These are phyloP conservation scores for Botryosphaeria dothidea DNA, from an alignment of 2,329 filamentous ascomycete species.

Conservation along the genomic window DNA sequence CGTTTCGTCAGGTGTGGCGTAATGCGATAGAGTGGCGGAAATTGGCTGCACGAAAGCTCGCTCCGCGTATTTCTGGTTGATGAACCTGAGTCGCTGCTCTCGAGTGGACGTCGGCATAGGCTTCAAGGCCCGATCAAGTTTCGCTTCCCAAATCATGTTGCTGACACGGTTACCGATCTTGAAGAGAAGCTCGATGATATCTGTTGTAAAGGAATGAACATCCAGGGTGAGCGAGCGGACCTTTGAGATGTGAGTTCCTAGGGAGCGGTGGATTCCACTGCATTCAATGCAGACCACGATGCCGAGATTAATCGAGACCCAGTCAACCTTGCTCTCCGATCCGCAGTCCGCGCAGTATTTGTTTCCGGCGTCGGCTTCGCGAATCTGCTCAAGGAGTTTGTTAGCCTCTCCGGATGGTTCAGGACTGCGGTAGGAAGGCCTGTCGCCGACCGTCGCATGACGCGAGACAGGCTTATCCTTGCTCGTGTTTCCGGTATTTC, in stretches of 20 bases:
- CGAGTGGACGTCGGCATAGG: constrained; percentile 75
- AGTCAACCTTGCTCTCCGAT: constrained; percentile 89
- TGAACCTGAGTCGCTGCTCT: constrained; percentile 91
- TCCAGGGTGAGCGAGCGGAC: constrained; percentile 93
- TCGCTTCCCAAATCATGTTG: constrained; percentile 96
- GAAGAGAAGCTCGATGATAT: constrained; percentile 91
- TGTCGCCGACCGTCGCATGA: constrained; percentile 87
- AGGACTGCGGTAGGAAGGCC: constrained; percentile 71
- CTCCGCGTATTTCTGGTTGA: constrained; percentile 92
- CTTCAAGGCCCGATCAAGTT: constrained; percentile 71
- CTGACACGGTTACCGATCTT: constrained; percentile 91
- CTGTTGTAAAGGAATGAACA: constrained; percentile 92
- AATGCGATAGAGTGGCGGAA: constrained; percentile 72
- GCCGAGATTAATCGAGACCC: constrained; percentile 97
- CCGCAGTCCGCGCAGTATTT: constrained; percentile 93
- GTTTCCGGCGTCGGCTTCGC: constrained; percentile 90
- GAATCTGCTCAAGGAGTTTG: constrained; percentile 80
- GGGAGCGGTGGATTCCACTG: constrained; percentile 92
- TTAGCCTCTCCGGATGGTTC: constrained; percentile 78
- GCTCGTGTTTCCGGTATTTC: constrained; percentile 43
- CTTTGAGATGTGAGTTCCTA: constrained; percentile 98
- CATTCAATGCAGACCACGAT: constrained; percentile 98
- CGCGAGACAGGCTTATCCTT: constrained; percentile 65
- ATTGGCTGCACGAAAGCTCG: constrained; percentile 77
- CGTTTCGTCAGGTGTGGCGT: constrained; percentile 79